Conservation (phyloP, 345 rosid species). For the Boechera divaricarpa region DNA sequence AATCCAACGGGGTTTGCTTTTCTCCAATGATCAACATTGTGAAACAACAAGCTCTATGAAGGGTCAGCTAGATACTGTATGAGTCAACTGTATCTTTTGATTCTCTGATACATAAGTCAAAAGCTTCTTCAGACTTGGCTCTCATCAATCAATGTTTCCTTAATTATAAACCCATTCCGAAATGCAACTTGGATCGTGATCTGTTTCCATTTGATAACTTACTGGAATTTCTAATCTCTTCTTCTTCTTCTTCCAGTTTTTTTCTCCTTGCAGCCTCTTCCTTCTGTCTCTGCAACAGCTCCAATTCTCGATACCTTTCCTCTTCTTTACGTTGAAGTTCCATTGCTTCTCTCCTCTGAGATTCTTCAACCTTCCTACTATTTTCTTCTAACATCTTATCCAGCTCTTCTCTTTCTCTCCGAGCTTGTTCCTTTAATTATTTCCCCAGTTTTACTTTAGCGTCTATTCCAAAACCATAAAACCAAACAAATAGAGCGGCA, state of each 20-base stretch:
- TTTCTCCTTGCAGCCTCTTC: constrained; percentile 79
- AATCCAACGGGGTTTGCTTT: too few species aligned
- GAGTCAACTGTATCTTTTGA: constrained; percentile 13
- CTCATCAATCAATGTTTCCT: constrained; percentile 1
- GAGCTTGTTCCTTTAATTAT: constrained; percentile 72
- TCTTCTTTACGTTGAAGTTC: constrained; percentile 84
- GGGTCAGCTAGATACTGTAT: background rate
- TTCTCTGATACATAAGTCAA: constrained; percentile 8
- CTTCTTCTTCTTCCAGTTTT: constrained; percentile 80
- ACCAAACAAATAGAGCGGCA: background rate
- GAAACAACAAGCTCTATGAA: constrained; percentile 21
- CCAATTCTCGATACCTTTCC: constrained; percentile 78
- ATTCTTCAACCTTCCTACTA: constrained; percentile 78
- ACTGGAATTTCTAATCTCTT: constrained; percentile 51
- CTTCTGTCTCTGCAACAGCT: constrained; percentile 76
- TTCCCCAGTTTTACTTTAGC: constrained; percentile 7
- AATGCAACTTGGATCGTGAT: constrained; percentile 57
- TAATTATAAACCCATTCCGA: constrained; percentile 48
- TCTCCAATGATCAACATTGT: background rate
- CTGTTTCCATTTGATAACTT: constrained; percentile 52
- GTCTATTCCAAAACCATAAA: background rate
- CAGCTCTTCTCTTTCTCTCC: constrained; percentile 82
- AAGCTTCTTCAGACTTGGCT: constrained; percentile 4
- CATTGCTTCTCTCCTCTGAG: constrained; percentile 83
- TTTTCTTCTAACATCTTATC: constrained; percentile 93